Evolutionary conservation across 1,139 yeast species (phyloP).

Genomic region (Spathaspora sp.): DNA sequence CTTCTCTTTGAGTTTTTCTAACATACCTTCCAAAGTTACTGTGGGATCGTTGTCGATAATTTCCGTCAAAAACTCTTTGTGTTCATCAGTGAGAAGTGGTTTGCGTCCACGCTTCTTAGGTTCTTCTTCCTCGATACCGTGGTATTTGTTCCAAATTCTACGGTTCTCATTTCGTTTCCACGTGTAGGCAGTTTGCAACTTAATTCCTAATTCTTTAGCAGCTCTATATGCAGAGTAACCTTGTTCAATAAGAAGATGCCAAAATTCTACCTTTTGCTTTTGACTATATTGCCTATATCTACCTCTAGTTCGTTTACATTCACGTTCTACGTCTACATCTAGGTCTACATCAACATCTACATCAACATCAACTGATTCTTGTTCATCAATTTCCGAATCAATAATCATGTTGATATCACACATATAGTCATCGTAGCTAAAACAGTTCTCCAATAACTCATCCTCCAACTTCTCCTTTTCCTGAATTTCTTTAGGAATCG

Average conservation of each 20-base stretch:
- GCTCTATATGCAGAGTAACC: conserved; percentile 3
- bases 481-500: too few species aligned
- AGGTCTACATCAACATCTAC: too few species aligned
- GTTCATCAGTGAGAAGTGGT: background rate
- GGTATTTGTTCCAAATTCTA: background rate
- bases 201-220: background rate
- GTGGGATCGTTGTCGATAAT: background rate
- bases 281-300: background rate
- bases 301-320: background rate
- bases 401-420: too few species aligned
- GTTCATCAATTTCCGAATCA: too few species aligned
- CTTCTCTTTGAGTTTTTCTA: background rate
- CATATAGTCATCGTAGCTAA: too few species aligned
- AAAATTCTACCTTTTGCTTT: background rate
- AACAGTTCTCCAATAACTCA: too few species aligned
- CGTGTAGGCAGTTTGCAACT: conserved; percentile 5
- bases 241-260: conserved; percentile 2
- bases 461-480: too few species aligned
- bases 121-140: background rate
- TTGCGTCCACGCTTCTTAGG: background rate
- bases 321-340: background rate
- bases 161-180: conserved; percentile 5
- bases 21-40: background rate
- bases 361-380: too few species aligned
- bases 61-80: background rate